Evolutionary conservation across 192 early-diverging fungal genomes (phyloP), one percentile per base, ranked within the genome.

Genomic region (Backusella psychrophila): DNA sequence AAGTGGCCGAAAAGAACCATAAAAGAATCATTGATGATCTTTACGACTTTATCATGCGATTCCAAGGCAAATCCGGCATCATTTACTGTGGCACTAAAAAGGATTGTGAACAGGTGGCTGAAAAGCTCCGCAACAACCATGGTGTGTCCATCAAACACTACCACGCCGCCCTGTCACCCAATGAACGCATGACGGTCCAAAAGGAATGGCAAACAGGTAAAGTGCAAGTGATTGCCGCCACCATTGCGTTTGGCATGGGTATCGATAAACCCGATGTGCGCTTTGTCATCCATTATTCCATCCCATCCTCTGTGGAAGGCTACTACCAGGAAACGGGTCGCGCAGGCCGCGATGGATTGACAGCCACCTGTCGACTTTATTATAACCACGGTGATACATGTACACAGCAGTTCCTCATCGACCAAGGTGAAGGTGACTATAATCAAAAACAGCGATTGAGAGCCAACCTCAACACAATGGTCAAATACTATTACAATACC

Each of bases 281-380:
- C 9, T 98, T 94, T 81, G 96, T 99, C 1, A 93, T 98, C 17
- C 98, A 99, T 73, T 92, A 94, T 81, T 91, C 92, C 12, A 82
- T 99, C 26, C 96, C 97, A 0, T 89, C 93, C 12, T 95, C 93
- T 41, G 77, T 99, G 1, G 98, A 99, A 81, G 95, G 94, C 0
- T 99, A 99, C 7, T 97, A 97, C 75, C 93, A 97, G 83, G 98
- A 99, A 79, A 99, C 96, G 0, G 97, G 98, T 2, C 92, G 98
- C 17, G 96, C 96, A 0, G 97, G 98, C 3, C 91, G 98, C 19
- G 98, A 99, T 82, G 97, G 98, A 7, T 86, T 91, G 68, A 83
- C 87, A 39, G 91, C 95, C 0, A 82, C 87, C n/a, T 99, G 97
- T 71, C 85, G 96, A 5, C 76, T 99, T 46, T 99, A 89, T 53